Evolutionary conservation across 192 early-diverging fungal species (phyloP), one percentile per base, ranked within the genome.

Genomic region (Diversispora epigaea): DNA sequence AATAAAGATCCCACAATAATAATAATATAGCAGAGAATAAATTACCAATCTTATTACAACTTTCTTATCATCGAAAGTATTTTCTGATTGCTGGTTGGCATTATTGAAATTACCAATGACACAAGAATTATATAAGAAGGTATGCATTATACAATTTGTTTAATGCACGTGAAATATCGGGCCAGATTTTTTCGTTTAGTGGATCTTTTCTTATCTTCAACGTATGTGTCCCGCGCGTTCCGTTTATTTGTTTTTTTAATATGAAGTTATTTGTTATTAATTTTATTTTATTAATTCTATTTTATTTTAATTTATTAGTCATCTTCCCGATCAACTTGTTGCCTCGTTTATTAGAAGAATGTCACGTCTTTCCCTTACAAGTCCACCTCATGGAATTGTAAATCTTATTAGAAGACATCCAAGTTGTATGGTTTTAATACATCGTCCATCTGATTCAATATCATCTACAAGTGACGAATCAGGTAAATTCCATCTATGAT

Each of bases 271-370:
- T n/a, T n/a, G n/a, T n/a, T n/a, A n/a, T n/a, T n/a, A n/a, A n/a
- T n/a, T n/a, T n/a, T n/a, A n/a, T n/a, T n/a, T 77, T n/a, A n/a
- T n/a, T 25, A 40, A 65, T 71, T 17, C 3, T 19, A 46, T 76
- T 22, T 54, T 39, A 41, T 0, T 61, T 17, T 82, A 22, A n/a
- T 43, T 68, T 45, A 47, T 12, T 80, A 93, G 91, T 21, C 89
- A 96, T 69, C 80, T 99, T 71, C 95, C 97, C 14, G 87, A 93
- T 2, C 91, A 95, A 67, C 83, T 99, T 22, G 85, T 98, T 22
- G 95, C 97, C 2, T 91, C 95, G 8, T 99, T 99, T 72, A 89
- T 93, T 65, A 99, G 98, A 82, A 87, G 92, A 10, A 86, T 99
- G 87, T 80, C 93, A 3, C 92, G 95, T 46, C 83, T 97, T 46